Base-by-base conservation (phyloP, 2,329 filamentous ascomycete species). In the Aspergillus pseudoglaucus region DNA sequence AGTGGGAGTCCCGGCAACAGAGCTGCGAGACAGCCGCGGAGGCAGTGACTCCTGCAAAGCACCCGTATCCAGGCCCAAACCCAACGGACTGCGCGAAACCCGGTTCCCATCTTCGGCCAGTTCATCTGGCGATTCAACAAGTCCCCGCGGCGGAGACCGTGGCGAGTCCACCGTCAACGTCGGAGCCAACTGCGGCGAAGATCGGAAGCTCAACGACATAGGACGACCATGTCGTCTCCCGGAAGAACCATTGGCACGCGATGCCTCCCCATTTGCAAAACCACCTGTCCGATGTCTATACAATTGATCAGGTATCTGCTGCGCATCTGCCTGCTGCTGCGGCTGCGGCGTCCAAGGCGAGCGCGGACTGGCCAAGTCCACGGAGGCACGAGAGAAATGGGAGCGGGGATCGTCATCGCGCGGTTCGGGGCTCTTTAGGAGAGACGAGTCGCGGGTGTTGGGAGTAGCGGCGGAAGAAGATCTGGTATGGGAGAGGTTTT, bases 101-200 rank as follows among this genome's bases (percentile, higher is more conserved):
- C 61, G 50, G 2, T 30, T 10, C 85, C 85, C 45, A 90, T 83
- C 57, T 86, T 87, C 62, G 82, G 82, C 12, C 85, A 77, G 44
- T 78, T 73, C 61, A 78, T 73, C 61, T 77, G 82, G 71, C 81
- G 56, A 50, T 12, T 58, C 49, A 40, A 60, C 60, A 30, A 57
- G 45, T 5, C 54, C 57, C 6, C 64, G 63, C 7, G 72, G 69
- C 18, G 71, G 70, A 39, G 72, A 72, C 35, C 62, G 62, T 6
- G 71, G 71, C 3, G 72, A 73, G 44, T 74, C 68, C 6, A 74
- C 63, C 4, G 67, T 69, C 44, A 74, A 59, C 1, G 64, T 67
- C 9, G 72, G 71, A 9, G 68, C 62, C 10, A 71, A 57, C 48
- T 71, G 69, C 22, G 71, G 65, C 12, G 70, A 66, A 4, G 70